A percentile compares a stretch with the other conserved stretches of the same genome.
These are phyloP conservation scores for Solanum pimpinellifolium DNA, from an alignment of 257 asterid species.

Conservation along the genomic window DNA sequence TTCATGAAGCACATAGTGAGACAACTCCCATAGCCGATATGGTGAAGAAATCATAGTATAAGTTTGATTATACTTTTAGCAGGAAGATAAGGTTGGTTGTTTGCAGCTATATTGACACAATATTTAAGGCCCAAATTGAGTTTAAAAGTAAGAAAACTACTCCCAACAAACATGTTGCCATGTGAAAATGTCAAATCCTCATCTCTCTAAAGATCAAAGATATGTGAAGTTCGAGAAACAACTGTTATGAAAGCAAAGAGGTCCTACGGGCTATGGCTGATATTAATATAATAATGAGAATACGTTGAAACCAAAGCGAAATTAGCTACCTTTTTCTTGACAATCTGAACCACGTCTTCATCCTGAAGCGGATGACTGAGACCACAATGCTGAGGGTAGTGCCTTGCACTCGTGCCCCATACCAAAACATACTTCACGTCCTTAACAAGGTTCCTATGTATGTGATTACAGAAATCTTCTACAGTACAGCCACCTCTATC, in stretches of 20 bases:
- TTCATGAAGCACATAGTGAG: neutral
- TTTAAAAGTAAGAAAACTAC: neutral
- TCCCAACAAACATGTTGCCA: neutral
- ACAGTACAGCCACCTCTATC: constrained; percentile 95
- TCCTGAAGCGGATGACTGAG: constrained; percentile 69
- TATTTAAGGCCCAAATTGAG: neutral
- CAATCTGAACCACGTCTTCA: constrained; percentile 96
- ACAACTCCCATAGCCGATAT: neutral
- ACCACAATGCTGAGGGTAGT: constrained; percentile 94
- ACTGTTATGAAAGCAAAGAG: neutral
- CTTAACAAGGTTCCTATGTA: constrained; percentile 86
- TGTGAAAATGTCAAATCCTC: neutral
- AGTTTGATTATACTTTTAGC: neutral
- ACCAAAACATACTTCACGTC: constrained; percentile 89
- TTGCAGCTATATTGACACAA: neutral
- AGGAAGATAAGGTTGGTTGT: neutral
- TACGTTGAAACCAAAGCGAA: neutral
- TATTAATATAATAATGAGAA: neutral
- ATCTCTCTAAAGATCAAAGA: neutral
- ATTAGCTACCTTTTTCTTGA: constrained; percentile 76
- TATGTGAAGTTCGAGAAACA: neutral
- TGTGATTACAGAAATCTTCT: constrained; percentile 89
- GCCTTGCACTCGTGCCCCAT: constrained; percentile 96
- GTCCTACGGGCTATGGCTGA: neutral
- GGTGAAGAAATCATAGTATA: neutral